A percentile compares a stretch with the other conserved stretches of the same genome.
phyloP scores from a whole-genome alignment of 176 grass and related monocot genomes.

The Raddia guianensis region DNA sequence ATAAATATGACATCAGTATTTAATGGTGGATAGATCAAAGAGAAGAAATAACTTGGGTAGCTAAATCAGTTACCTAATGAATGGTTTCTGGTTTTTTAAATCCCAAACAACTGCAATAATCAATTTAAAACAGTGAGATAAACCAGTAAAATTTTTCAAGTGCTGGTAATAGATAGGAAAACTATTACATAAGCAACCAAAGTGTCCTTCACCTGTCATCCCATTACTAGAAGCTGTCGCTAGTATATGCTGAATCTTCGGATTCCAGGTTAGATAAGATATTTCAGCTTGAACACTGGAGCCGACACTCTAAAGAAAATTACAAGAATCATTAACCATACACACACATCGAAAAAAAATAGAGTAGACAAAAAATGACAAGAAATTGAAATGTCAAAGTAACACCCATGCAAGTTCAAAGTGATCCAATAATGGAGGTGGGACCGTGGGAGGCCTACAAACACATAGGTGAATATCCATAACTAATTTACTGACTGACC shows the following conservation, averaged over 20 bases:
- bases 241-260: conserved; percentile 92
- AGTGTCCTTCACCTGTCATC: conserved; percentile 63
- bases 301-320: conserved; percentile 73
- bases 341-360: conserved; percentile 25
- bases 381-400: conserved; percentile 20
- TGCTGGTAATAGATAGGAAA: conserved; percentile 6
- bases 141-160: conserved; percentile 3
- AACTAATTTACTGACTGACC: not conserved
- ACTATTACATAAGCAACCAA: conserved; percentile 17
- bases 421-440: not conserved
- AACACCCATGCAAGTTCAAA: not conserved
- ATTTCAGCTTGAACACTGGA: conserved; percentile 87
- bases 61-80: conserved; percentile 73
- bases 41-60: conserved; percentile 21
- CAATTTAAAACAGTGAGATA: conserved; percentile 38
- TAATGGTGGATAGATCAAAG: conserved; percentile 16
- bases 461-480: not conserved
- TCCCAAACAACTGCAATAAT: conserved; percentile 92
- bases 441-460: not conserved
- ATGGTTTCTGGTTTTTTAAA: conserved; percentile 81
- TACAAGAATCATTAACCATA: conserved; percentile 28
- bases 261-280: conserved; percentile 94
- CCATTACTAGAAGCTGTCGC: conserved; percentile 92
- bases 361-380: not conserved
- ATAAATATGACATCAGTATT: conserved; percentile 19